phyloP scores from a whole-genome alignment of 768 basidiomycete species.

The Russula compacta region DNA sequence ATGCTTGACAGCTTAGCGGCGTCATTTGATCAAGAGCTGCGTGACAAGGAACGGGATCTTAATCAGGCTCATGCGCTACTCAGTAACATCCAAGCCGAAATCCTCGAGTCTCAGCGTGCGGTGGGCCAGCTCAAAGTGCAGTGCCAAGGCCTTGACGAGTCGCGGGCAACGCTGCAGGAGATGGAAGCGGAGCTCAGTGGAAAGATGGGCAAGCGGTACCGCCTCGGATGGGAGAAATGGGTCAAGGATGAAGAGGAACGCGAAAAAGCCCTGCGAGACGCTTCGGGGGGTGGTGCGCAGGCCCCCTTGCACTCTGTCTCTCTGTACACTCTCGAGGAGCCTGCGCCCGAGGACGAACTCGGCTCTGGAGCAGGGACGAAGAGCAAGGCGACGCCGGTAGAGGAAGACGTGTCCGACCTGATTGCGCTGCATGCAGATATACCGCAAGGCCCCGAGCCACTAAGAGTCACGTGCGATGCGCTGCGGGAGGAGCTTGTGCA shows the following conservation, averaged over 20 bases:
- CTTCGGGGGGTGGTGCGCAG: constrained; percentile 53
- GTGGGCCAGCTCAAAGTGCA: constrained; percentile 62
- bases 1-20: constrained; percentile 84
- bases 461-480: constrained; percentile 47
- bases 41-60: constrained; percentile 86
- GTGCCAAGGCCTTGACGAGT: constrained; percentile 54
- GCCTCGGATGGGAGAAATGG: constrained; percentile 92
- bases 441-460: constrained; percentile 46
- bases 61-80: constrained; percentile 83
- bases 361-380: constrained; percentile 27
- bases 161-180: constrained; percentile 47
- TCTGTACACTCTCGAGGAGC: constrained; percentile 27
- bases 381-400: constrained; percentile 35
- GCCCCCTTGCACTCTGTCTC: constrained; percentile 35
- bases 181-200: constrained; percentile 56
- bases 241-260: constrained; percentile 73
- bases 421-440: constrained; percentile 46
- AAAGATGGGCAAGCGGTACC: constrained; percentile 77
- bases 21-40: constrained; percentile 86
- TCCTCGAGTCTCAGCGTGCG: constrained; percentile 72
- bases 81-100: constrained; percentile 81
- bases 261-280: constrained; percentile 59
- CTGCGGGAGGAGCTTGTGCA: constrained; percentile 57
- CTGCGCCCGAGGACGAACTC: constrained; percentile 5
- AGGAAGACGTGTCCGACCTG: constrained; percentile 60